These are phyloP conservation scores for Mayamaea pseudoterrestris DNA, from an alignment of 108 stramenopile species.

Conservation along the genomic window DNA sequence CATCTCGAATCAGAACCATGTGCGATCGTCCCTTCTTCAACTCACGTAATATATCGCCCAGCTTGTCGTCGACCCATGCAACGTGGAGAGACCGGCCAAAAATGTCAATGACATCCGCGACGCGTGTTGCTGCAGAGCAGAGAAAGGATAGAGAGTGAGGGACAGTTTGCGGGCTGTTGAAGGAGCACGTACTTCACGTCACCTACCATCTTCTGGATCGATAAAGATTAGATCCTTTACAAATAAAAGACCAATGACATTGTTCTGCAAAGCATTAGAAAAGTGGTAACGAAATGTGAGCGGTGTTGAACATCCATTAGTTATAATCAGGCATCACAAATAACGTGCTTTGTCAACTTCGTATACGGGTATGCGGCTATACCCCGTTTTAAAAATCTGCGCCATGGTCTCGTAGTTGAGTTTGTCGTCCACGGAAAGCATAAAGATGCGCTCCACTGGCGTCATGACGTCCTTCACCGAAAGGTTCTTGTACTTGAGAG, in stretches of 20 bases:
- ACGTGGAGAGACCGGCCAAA: constrained; percentile 84
- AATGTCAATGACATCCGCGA: constrained; percentile 85
- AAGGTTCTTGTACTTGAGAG: constrained; percentile 73
- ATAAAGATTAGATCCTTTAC: constrained; percentile 98
- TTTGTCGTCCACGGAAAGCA: constrained; percentile 79
- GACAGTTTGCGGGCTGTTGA: too few relatives aligned
- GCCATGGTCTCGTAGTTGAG: constrained; percentile 88
- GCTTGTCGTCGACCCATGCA: constrained; percentile 75
- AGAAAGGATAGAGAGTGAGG: too few relatives aligned
- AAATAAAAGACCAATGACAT: constrained; percentile 90
- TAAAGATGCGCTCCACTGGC: constrained; percentile 80
- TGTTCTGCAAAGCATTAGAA: constrained; percentile 25
- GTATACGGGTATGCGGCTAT: constrained; percentile 85
- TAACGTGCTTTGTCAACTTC: constrained; percentile 38
- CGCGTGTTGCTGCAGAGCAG: constrained; percentile 47
- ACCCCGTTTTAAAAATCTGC: constrained; percentile 94
- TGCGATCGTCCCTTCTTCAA: constrained; percentile 84
- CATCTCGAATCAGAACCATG: constrained; percentile 91
- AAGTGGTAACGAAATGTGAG: too few relatives aligned
- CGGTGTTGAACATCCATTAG: too few relatives aligned
- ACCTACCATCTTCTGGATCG: constrained; percentile 93
- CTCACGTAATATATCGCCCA: constrained; percentile 84
- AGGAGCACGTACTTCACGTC: too few relatives aligned
- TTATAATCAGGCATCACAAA: too few relatives aligned
- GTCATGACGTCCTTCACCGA: constrained; percentile 92